Base-by-base conservation (phyloP, 202 grass and related monocot genomes). In the Panicum hallii region DNA sequence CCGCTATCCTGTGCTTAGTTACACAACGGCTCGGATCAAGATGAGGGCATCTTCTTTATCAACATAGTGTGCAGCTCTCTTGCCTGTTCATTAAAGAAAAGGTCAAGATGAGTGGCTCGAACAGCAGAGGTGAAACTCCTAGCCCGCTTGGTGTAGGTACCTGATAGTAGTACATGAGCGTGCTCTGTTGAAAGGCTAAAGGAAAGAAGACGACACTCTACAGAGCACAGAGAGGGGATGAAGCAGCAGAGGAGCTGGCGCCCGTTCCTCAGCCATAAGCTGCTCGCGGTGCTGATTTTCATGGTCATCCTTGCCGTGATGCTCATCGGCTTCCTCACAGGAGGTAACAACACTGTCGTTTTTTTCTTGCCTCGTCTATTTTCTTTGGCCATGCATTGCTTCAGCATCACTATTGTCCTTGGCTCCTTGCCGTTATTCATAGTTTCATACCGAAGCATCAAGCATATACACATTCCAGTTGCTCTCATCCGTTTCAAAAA, bases 211-310 rank as follows among this genome's bases (percentile, higher is more conserved):
- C 16, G 19, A n/a, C 48, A 11, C 11, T 63, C 41, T 17, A 13
- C 50, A 43, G 11, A 44, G 63, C 56, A 22, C 3, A 54, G 57
- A 67, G 67, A 22, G 40, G 65, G 57, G 74, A 79, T 74, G 52
- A 82, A 42, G 40, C 50, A 61, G 10, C 57, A 38, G 70, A 48
- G 30, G 16, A 22, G 5, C 9, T 1, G 14, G 72, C 44, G 34
- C 53, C 53, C 28, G 6, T 53, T 63, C 28, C 40, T 81, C 61
- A 5, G 4, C 78, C 61, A 30, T 9, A 43, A 49, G 4, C 46
- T 34, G 2, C 38, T 67, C n/a, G 22, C 19, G 11, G 17, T 83
- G 15, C 73, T 88, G 6, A 70, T 84, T 14, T 40, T 48, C 7
- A 2, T 67, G 2, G 23, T 47, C 26, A 13, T 73, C 49, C 47